Evolutionary conservation across 352 stramenopile species (phyloP).

Genomic region (Phytophthora aleatoria): DNA sequence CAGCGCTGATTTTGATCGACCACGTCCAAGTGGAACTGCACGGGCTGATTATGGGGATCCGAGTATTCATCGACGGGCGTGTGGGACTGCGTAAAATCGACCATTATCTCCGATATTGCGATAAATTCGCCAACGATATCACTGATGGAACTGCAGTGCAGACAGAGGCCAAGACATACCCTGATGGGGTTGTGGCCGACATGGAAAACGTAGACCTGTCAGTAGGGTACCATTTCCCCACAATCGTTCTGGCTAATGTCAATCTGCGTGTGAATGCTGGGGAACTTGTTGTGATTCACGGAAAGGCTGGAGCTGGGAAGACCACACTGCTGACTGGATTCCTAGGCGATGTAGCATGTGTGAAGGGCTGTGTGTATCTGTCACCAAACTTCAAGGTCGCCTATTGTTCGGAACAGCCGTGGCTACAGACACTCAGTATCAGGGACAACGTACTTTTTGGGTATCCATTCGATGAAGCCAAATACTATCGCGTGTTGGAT

Average conservation of each 20-base stretch:
- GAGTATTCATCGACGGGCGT: slow-evolving; percentile 33
- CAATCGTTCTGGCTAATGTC: slow-evolving; percentile 44
- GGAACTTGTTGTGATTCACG: slow-evolving; percentile 47
- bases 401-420: slow-evolving; percentile 89
- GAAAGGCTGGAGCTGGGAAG: slow-evolving; percentile 46
- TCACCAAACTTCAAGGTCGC: slow-evolving; percentile 36
- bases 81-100: slow-evolving; percentile 32
- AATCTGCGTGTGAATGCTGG: slow-evolving; percentile 34
- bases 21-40: slow-evolving; percentile 42
- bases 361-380: slow-evolving; percentile 36
- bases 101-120: slow-evolving; percentile 31
- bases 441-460: slow-evolving; percentile 95
- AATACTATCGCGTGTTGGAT: slow-evolving; percentile 53
- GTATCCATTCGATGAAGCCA: slow-evolving; percentile 44
- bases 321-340: slow-evolving; percentile 43
- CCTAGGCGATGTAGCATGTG: slow-evolving; percentile 37
- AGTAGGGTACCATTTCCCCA: slow-evolving; percentile 16
- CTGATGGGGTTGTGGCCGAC: slow-evolving; percentile 24
- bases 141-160: not conserved
- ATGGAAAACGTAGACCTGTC: slow-evolving; percentile 29
- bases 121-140: slow-evolving; percentile 11
- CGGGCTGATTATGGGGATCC: slow-evolving; percentile 38
- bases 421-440: slow-evolving; percentile 95
- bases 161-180: slow-evolving; percentile 14
- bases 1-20: slow-evolving; percentile 40